Evolutionary conservation across 257 asterid species (phyloP).

Genomic region (Solanum megistacrolobum): DNA sequence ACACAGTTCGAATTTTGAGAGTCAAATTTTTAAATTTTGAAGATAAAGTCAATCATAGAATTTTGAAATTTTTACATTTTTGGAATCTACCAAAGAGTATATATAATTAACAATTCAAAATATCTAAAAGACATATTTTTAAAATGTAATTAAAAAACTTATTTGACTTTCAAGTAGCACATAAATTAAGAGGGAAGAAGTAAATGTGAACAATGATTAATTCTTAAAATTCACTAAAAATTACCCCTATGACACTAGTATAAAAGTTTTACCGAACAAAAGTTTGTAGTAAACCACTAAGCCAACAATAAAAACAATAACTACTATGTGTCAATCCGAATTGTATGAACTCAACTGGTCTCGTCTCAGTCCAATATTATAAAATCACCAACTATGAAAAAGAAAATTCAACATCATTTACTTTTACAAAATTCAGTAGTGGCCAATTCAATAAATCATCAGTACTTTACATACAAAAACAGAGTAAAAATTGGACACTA

Average conservation of each 20-base stretch:
- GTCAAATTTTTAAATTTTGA: neutral
- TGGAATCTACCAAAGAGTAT: neutral
- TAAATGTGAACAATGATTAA: neutral
- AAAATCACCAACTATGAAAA: neutral
- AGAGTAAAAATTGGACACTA: neutral
- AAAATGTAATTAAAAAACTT: neutral
- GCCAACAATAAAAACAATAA: neutral
- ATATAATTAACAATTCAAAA: neutral
- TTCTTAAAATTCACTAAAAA: neutral
- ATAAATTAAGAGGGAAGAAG: accelerated
- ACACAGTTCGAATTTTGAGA: accelerated
- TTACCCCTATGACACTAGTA: neutral
- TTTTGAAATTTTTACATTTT: neutral
- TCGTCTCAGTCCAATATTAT: neutral
- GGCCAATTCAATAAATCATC: neutral
- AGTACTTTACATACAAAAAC: neutral
- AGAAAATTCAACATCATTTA: neutral
- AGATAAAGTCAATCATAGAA: accelerated
- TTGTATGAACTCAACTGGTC: neutral
- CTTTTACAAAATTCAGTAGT: neutral
- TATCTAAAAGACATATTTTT: accelerated
- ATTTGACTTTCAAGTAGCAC: neutral
- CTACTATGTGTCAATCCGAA: neutral
- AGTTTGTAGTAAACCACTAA: neutral
- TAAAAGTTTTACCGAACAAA: neutral